Percentiles rank a stretch among this genome's conserved stretches.
These are phyloP conservation scores for Tolypocladium endophyticum DNA, from an alignment of 2,329 filamentous ascomycete species.

Conservation along the genomic window DNA sequence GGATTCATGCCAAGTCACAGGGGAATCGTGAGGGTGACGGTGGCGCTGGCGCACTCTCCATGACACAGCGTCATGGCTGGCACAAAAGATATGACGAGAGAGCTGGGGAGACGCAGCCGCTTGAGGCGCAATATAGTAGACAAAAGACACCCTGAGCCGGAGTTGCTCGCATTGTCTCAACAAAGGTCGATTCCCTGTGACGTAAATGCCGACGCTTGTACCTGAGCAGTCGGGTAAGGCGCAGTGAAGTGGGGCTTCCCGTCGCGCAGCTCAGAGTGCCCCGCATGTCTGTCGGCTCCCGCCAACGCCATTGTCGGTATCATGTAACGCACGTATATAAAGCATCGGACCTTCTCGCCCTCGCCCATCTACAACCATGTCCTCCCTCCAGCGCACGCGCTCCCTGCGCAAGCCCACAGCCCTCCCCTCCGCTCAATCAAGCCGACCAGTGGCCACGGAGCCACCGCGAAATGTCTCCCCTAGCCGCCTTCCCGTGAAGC, in stretches of 20 bases:
- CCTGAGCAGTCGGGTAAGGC: not conserved
- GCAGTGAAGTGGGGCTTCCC: not conserved
- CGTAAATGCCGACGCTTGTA: not conserved
- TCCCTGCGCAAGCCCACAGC: constrained; percentile 30
- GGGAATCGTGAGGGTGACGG: not conserved
- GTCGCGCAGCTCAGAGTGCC: not conserved
- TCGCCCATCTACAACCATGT: constrained; percentile 19
- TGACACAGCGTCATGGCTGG: not conserved
- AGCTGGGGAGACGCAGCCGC: not conserved
- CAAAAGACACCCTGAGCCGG: not conserved
- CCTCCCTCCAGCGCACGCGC: constrained; percentile 34
- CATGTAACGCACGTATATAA: not conserved
- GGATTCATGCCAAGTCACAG: not conserved
- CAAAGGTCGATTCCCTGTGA: not conserved
- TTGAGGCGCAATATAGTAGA: not conserved
- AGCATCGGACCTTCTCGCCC: not conserved
- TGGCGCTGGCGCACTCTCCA: not conserved
- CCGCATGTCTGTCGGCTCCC: not conserved
- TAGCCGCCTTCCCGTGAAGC: constrained; percentile 39
- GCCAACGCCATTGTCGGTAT: not conserved
- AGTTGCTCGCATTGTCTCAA: not conserved
- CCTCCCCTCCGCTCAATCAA: constrained; percentile 2
- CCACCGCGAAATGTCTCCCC: constrained; percentile 31
- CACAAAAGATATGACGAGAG: not conserved
- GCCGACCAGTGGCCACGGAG: constrained; percentile 4